These are phyloP conservation scores for Clitopilus passeckerianus DNA, from an alignment of 768 basidiomycete species.

Conservation along the genomic window DNA sequence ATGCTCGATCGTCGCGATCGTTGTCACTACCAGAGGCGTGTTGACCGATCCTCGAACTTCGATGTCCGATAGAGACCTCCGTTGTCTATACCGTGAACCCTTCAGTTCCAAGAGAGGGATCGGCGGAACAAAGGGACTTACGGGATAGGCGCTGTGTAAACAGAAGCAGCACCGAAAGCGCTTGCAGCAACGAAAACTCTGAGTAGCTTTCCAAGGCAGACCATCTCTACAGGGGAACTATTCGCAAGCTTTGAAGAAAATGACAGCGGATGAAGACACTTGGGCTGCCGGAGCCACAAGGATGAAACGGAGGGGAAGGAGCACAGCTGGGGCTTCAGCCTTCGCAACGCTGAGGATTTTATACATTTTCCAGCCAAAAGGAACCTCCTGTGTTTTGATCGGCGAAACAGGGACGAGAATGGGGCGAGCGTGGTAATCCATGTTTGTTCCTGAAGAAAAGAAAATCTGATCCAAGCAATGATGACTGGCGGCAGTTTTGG, in stretches of 20 bases:
- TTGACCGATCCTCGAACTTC: background rate
- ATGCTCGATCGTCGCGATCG: background rate
- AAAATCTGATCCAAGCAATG: background rate
- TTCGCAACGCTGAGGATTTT: background rate
- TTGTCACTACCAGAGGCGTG: background rate
- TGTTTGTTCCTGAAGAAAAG: background rate
- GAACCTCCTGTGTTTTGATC: background rate
- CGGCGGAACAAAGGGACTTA: background rate
- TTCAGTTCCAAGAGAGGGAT: background rate
- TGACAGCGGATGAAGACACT: background rate
- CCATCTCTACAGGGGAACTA: background rate
- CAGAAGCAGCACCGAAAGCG: background rate
- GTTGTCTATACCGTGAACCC: background rate
- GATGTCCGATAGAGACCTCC: background rate
- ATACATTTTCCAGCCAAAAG: background rate
- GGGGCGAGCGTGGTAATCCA: background rate
- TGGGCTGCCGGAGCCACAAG: background rate
- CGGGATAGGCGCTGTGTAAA: background rate
- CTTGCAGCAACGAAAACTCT: background rate
- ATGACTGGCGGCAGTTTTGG: no score
- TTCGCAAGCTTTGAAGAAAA: background rate
- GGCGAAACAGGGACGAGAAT: background rate
- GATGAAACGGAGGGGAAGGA: background rate
- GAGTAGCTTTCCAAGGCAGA: background rate
- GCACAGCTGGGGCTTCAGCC: background rate